Base-by-base conservation (phyloP, 2,329 filamentous ascomycete genomes). In the Colletotrichum australisinense region DNA sequence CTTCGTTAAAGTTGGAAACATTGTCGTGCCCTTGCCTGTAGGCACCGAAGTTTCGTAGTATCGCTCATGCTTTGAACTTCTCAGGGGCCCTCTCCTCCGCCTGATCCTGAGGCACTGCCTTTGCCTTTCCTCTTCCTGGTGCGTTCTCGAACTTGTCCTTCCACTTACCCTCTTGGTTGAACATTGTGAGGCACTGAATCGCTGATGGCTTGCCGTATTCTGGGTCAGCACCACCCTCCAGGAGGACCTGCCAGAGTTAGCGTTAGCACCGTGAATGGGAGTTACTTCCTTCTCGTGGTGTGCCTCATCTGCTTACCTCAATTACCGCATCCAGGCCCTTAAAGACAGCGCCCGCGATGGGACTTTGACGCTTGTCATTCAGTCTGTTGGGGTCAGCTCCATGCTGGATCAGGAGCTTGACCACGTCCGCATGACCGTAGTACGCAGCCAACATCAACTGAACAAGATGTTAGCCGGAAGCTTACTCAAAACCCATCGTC, bases 381-480 rank as follows among this genome's bases (percentile, higher is more conserved):
- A 94, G 78, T 1, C 88, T 85, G 80, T 94, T 93, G 0, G 92
- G 87, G 77, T 94, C 91, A 1, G 91, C 92, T 1, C 91, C 91
- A 69, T 90, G 85, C 24, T 88, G 83, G 1, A 94, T 80, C 14
- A 94, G 85, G 72, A 93, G 83, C 57, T 83, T 85, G 35, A 92
- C 90, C 0, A 93, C 86, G 0, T 88, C 85, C 2, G 87, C 85
- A 67, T 94, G 90, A 11, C 92, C 92, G 76, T 94, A 88, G 77
- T 94, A 94, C 0, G 92, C 88, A 0, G 92, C 90, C 2, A 94
- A 87, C 93, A 94, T 94, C 72, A 94, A 84, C 89, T 90, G 65
- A 9, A 6, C 5, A 5, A 22, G 55, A 3, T 7, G 32, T 60
- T 46, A 32, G 52, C 70, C 35, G 22, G n/a, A 9, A 38, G 8